Percentiles rank a stretch among this genome's conserved stretches.
phyloP scores from a whole-genome alignment of 768 basidiomycete species.

The Rubroboletus satanas region DNA sequence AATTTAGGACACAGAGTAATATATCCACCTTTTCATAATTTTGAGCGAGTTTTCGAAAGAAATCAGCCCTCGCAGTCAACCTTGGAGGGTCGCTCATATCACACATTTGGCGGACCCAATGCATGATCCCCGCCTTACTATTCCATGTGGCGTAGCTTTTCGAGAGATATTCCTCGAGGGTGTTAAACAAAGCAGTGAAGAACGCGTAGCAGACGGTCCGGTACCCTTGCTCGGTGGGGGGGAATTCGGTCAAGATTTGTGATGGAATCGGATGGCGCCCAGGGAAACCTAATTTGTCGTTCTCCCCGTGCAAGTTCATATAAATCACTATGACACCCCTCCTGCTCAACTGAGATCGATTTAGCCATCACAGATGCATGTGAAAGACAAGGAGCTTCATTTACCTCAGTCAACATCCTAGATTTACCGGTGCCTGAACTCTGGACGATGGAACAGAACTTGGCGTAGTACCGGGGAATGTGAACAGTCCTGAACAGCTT shows the following conservation, averaged over 20 bases:
- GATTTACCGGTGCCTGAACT: conserved; percentile 3
- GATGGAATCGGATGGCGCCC: background rate
- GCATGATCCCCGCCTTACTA: background rate
- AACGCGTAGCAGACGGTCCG: background rate
- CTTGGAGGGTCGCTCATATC: background rate
- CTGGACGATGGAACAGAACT: conserved; percentile 3
- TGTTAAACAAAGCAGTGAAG: conserved; percentile 3
- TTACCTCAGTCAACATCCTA: conserved; percentile 2
- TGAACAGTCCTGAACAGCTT: background rate
- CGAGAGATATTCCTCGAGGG: background rate
- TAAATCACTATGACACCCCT: background rate
- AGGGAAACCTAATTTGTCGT: background rate
- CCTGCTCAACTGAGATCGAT: background rate
- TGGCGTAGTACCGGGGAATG: background rate
- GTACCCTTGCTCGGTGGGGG: background rate
- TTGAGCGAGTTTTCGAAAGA: background rate
- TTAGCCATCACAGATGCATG: background rate
- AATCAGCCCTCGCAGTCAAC: background rate
- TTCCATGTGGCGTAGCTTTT: background rate
- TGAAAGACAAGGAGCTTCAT: background rate
- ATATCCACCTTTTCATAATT: background rate
- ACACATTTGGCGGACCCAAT: background rate
- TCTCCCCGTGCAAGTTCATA: background rate
- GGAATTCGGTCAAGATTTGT: background rate
- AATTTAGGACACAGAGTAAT: too few relatives aligned